Conservation (phyloP, 192 early-diverging fungal genomes). For the Thoreauomyces humboldtii region DNA sequence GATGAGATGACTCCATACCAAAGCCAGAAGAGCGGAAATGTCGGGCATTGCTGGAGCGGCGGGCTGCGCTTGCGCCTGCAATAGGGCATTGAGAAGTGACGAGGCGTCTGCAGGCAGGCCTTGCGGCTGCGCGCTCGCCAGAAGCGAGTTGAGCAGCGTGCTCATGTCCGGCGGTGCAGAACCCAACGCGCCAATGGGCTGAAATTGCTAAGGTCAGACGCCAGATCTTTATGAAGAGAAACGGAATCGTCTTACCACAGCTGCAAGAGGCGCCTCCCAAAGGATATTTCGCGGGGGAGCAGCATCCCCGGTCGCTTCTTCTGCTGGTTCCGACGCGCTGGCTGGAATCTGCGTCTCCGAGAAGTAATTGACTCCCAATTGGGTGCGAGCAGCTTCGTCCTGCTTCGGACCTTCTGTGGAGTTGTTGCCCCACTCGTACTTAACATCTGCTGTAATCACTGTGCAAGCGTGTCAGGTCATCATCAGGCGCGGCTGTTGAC, state of each 20-base stretch:
- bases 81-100: no score
- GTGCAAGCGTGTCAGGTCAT: background rate
- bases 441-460: background rate
- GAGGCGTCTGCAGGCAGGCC: no score
- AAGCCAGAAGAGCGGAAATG: background rate
- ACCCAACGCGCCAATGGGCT: no score
- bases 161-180: no score
- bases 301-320: background rate
- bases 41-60: background rate
- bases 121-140: no score
- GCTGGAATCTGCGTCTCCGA: conserved; percentile 24
- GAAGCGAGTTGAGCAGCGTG: no score
- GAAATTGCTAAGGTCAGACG: background rate
- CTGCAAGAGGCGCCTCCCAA: conserved; percentile 1
- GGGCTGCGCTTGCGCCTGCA: background rate
- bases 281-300: background rate
- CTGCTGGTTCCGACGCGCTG: conserved; percentile 21
- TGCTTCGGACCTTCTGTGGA: conserved; percentile 16
- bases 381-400: conserved; percentile 15
- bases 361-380: conserved; percentile 13
- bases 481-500: background rate
- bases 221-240: background rate
- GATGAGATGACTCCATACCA: background rate
- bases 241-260: conserved; percentile 4
- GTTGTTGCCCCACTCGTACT: conserved; percentile 25